These are phyloP conservation scores for Gyrodon lividus DNA, from an alignment of 768 basidiomycete species.

Conservation along the genomic window DNA sequence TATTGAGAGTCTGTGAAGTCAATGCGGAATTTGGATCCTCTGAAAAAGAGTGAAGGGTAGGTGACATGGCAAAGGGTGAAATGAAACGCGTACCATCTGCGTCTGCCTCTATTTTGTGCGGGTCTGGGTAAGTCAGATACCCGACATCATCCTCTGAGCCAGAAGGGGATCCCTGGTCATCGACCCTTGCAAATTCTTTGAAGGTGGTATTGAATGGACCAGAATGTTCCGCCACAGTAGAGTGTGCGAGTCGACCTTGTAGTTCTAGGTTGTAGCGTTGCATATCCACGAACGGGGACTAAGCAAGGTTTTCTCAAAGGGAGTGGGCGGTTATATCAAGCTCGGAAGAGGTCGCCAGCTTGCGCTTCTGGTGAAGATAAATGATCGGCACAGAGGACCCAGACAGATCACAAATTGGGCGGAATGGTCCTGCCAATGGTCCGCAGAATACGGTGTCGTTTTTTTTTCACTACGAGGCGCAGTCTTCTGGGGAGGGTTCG, in stretches of 20 bases:
- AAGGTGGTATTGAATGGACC: slow-evolving; percentile 24
- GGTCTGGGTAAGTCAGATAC: slow-evolving; percentile 29
- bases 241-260: slow-evolving; percentile 23
- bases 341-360: slow-evolving; percentile 2
- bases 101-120: slow-evolving; percentile 44
- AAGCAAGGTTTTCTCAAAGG: slow-evolving; percentile 5
- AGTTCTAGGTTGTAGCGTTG: slow-evolving; percentile 25
- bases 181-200: slow-evolving; percentile 31
- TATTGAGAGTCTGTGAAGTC: slow-evolving; percentile 78
- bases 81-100: slow-evolving; percentile 41
- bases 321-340: slow-evolving; percentile 4
- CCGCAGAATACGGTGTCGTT: slow-evolving; percentile 15
- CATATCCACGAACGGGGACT: slow-evolving; percentile 22
- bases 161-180: slow-evolving; percentile 52
- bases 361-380: slow-evolving; percentile 17
- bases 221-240: slow-evolving; percentile 26
- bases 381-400: slow-evolving; percentile 26
- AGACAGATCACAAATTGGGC: slow-evolving; percentile 30
- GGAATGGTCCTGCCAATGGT: slow-evolving; percentile 7
- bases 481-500: slow-evolving; percentile 26
- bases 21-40: slow-evolving; percentile 47
- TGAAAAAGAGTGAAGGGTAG: slow-evolving; percentile 18
- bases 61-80: slow-evolving; percentile 8
- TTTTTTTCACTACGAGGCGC: slow-evolving; percentile 17
- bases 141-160: slow-evolving; percentile 55